These are phyloP conservation scores for Diplodia intermedia DNA, from an alignment of 2,329 filamentous ascomycete genomes.

Conservation along the genomic window DNA sequence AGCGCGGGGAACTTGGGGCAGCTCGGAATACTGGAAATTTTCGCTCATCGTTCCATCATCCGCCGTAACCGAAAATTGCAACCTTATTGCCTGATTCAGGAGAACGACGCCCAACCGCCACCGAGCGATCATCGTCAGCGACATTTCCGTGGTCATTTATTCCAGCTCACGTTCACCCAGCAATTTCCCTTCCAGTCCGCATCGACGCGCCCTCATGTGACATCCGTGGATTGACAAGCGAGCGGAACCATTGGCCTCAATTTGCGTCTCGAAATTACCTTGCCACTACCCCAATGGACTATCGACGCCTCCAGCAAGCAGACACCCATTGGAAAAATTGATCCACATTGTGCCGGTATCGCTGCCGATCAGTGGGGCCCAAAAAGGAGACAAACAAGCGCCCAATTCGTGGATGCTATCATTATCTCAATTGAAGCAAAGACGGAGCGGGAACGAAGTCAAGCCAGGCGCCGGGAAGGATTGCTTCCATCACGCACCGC, in stretches of 20 bases:
- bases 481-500: background rate
- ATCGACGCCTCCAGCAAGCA: no score
- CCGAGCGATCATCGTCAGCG: background rate
- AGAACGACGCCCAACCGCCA: background rate
- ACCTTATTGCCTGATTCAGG: constrained; percentile 2
- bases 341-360: background rate
- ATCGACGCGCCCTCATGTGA: background rate
- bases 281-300: background rate
- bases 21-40: background rate
- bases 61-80: background rate
- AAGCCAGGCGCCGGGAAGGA: background rate
- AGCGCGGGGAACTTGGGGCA: background rate
- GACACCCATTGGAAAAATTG: background rate
- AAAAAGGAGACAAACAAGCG: background rate
- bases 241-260: background rate
- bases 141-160: background rate
- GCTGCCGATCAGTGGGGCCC: constrained; percentile 12
- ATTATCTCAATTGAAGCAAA: background rate
- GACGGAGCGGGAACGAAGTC: background rate
- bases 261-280: background rate
- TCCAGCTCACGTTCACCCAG: background rate
- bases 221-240: background rate
- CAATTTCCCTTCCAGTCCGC: background rate
- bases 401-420: background rate
- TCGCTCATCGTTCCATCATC: background rate